Conservation (phyloP, 2,329 filamentous ascomycete species). For the Pseudopithomyces maydicus region DNA sequence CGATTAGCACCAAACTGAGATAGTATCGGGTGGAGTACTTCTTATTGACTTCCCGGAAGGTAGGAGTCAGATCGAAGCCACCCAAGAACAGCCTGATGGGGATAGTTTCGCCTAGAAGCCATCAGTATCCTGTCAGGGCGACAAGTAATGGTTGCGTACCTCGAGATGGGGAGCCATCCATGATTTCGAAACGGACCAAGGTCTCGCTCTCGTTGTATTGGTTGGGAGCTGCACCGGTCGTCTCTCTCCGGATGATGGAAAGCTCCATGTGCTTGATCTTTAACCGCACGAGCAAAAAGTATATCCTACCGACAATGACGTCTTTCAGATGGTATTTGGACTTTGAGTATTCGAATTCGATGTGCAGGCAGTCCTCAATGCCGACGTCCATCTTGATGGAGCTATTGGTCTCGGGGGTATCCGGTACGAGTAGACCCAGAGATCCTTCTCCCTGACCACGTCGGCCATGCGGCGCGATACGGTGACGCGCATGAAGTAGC, state of each 20-base stretch:
- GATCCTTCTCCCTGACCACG: slow-evolving; percentile 97
- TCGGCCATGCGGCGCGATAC: slow-evolving; percentile 97
- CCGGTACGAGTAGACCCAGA: slow-evolving; percentile 99
- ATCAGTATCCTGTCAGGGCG: slow-evolving; percentile 22
- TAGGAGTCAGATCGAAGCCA: slow-evolving; percentile 95
- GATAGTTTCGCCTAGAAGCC: slow-evolving; percentile 74
- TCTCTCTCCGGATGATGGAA: slow-evolving; percentile 95
- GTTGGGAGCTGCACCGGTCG: slow-evolving; percentile 93
- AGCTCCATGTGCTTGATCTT: slow-evolving; percentile 99
- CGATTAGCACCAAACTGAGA: slow-evolving; percentile 91
- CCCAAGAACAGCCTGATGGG: slow-evolving; percentile 96
- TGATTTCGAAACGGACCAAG: slow-evolving; percentile 97
- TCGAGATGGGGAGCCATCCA: slow-evolving; percentile 98
- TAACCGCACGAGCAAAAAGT: slow-evolving; percentile 92
- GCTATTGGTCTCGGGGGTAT: slow-evolving; percentile 98
- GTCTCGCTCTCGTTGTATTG: slow-evolving; percentile 99
- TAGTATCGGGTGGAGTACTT: slow-evolving; percentile 99
- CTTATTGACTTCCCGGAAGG: slow-evolving; percentile 99
- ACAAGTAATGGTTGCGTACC: slow-evolving; percentile 58
- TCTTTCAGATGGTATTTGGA: slow-evolving; percentile 99
- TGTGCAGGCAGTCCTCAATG: slow-evolving; percentile 98
- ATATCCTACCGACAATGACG: slow-evolving; percentile 97
- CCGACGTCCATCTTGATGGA: slow-evolving; percentile 99
- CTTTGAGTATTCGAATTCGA: slow-evolving; percentile 99
- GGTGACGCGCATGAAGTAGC: slow-evolving; percentile 97